A percentile compares a stretch with the other conserved stretches of the same genome.
phyloP scores from a whole-genome alignment of 352 stramenopile species.

The Lagenidium sp. region DNA sequence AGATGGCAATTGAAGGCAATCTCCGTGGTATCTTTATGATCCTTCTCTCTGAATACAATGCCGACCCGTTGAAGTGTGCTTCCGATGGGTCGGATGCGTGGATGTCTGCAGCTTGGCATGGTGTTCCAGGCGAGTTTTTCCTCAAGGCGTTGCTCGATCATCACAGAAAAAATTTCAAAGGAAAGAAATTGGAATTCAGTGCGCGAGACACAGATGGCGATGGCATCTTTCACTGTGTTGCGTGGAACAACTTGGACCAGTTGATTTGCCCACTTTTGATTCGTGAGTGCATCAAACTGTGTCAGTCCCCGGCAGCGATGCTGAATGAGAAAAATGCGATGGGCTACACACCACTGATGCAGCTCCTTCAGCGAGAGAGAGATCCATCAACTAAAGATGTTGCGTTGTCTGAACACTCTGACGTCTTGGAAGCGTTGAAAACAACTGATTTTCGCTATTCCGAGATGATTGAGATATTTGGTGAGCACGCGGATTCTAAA shows the following conservation, averaged over 20 bases:
- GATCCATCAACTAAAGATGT: conserved; percentile 6
- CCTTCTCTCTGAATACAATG: conserved; percentile 33
- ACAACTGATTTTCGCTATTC: conserved; percentile 30
- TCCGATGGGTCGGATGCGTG: conserved; percentile 47
- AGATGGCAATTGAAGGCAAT: conserved; percentile 42
- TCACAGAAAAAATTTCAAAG: conserved; percentile 20
- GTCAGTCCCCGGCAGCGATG: conserved; percentile 17
- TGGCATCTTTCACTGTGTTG: conserved; percentile 66
- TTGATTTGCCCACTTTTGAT: conserved; percentile 24
- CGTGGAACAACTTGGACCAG: conserved; percentile 7
- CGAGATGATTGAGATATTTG: conserved; percentile 38
- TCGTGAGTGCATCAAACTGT: conserved; percentile 22
- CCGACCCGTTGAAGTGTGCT: conserved; percentile 21
- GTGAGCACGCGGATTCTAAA: conserved; percentile 21
- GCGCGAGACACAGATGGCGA: conserved; percentile 11
- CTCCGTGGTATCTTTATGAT: conserved; percentile 36
- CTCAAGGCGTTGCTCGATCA: conserved; percentile 39
- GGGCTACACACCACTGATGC: conserved; percentile 42
- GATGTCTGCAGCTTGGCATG: conserved; percentile 36
- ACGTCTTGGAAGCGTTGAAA: conserved; percentile 26
- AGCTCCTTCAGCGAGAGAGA: conserved; percentile 29
- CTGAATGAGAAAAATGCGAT: conserved; percentile 37
- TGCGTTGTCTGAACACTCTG: conserved; percentile 14
- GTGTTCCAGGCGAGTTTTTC: conserved; percentile 27
- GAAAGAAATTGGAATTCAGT: conserved; percentile 21